A percentile compares a stretch with the other conserved stretches of the same genome.
Conservation (phyloP, 2,329 filamentous ascomycete species). For the Knoxdaviesia proteae region DNA sequence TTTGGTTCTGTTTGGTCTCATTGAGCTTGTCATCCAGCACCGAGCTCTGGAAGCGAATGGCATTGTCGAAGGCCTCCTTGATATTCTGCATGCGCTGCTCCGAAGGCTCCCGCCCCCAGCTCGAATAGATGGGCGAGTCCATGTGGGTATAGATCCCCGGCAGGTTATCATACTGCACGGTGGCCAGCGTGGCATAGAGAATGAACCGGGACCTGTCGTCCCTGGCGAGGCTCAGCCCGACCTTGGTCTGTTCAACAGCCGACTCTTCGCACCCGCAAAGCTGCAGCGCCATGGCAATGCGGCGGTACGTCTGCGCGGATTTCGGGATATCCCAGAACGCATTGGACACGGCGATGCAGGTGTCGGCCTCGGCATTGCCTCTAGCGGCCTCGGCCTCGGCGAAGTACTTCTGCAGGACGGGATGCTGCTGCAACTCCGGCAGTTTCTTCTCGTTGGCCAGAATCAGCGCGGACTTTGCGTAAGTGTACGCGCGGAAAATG, state of each 20-base stretch:
- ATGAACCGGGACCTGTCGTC: background rate
- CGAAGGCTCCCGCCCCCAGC: background rate
- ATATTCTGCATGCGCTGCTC: background rate
- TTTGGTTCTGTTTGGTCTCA: no score
- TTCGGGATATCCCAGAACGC: conserved; percentile 1
- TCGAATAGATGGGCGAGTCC: background rate
- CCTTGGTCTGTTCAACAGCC: background rate
- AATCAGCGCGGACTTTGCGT: background rate
- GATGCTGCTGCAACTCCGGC: background rate
- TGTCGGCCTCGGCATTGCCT: background rate
- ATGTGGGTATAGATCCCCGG: background rate
- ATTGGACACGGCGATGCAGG: background rate
- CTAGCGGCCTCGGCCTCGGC: background rate
- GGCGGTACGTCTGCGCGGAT: background rate
- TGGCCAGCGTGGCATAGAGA: background rate
- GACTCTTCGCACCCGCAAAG: background rate
- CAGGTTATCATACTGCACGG: background rate
- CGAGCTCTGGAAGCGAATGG: no score
- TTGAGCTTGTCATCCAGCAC: no score
- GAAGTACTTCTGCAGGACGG: background rate
- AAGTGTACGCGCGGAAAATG: background rate
- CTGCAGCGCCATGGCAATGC: background rate
- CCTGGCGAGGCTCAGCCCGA: background rate
- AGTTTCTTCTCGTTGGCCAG: background rate
- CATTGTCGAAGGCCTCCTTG: background rate